A percentile compares a stretch with the other conserved stretches of the same genome.
Evolutionary conservation across 768 basidiomycete species (phyloP).

Genomic region (Phallus indusiatus): DNA sequence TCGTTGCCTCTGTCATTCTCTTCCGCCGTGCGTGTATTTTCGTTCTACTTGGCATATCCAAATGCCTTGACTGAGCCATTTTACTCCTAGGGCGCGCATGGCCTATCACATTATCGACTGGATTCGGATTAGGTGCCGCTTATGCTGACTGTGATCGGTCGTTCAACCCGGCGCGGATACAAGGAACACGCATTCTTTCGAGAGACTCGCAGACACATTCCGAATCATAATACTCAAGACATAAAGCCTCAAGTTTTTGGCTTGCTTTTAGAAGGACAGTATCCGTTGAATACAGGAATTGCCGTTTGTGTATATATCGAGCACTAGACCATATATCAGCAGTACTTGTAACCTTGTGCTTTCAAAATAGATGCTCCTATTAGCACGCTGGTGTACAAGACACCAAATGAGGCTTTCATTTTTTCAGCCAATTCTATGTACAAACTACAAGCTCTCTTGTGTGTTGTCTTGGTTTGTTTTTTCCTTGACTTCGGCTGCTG

Average conservation of each 20-base stretch:
- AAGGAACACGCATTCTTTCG: constrained; percentile 67
- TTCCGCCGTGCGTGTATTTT: constrained; percentile 67
- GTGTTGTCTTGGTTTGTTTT: background rate
- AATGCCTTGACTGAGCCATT: background rate
- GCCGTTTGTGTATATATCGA: background rate
- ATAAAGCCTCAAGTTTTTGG: background rate
- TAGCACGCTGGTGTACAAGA: too few relatives aligned
- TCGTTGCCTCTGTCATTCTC: constrained; percentile 81
- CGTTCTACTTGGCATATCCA: background rate
- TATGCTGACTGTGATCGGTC: constrained; percentile 90
- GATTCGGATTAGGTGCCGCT: constrained; percentile 79
- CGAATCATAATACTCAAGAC: background rate
- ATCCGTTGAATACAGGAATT: background rate
- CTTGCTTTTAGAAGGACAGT: background rate
- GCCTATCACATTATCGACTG: constrained; percentile 80
- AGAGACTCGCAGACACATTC: constrained; percentile 10
- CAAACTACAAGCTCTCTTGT: too few relatives aligned
- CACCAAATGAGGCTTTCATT: background rate
- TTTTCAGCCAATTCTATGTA: background rate
- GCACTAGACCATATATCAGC: background rate
- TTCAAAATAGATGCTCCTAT: background rate
- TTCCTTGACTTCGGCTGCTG: background rate
- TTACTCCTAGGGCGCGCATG: constrained; percentile 68
- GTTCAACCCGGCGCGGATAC: constrained; percentile 84
- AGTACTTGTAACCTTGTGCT: background rate